These are phyloP conservation scores for Withania somnifera DNA, from an alignment of 305 asterid genomes.

Conservation along the genomic window DNA sequence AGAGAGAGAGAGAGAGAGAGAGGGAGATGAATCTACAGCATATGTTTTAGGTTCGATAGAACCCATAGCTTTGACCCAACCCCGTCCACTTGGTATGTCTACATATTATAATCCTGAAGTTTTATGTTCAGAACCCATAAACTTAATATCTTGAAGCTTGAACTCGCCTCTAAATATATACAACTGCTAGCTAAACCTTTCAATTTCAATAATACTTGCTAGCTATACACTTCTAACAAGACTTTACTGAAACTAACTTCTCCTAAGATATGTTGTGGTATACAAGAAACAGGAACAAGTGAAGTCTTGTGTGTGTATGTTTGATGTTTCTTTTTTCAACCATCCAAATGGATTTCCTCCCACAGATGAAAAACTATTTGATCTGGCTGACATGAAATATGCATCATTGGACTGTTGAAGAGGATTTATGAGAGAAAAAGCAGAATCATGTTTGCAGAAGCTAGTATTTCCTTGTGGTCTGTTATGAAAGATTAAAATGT, in stretches of 20 bases:
- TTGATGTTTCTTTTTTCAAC: neutral
- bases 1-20: no score
- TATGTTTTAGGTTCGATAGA: neutral
- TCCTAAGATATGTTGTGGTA: neutral
- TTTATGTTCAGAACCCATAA: neutral
- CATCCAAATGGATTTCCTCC: constrained; percentile 8
- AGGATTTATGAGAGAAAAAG: constrained; percentile 44
- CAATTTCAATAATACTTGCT: no score
- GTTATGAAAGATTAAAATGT: constrained; percentile 3
- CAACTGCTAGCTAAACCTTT: neutral
- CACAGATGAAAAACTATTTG: neutral
- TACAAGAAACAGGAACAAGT: neutral
- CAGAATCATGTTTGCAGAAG: constrained; percentile 25
- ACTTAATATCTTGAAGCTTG: neutral
- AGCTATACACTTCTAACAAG: neutral
- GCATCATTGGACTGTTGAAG: constrained; percentile 13
- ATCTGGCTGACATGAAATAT: constrained; percentile 1
- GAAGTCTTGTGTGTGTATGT: neutral
- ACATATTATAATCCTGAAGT: neutral
- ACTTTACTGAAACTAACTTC: neutral
- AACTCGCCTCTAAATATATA: neutral
- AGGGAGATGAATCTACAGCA: neutral
- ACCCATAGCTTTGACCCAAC: neutral
- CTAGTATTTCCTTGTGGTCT: constrained; percentile 42
- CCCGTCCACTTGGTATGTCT: neutral